Base-by-base conservation (phyloP, 306 rosid genomes). In the Vigna angularis region DNA sequence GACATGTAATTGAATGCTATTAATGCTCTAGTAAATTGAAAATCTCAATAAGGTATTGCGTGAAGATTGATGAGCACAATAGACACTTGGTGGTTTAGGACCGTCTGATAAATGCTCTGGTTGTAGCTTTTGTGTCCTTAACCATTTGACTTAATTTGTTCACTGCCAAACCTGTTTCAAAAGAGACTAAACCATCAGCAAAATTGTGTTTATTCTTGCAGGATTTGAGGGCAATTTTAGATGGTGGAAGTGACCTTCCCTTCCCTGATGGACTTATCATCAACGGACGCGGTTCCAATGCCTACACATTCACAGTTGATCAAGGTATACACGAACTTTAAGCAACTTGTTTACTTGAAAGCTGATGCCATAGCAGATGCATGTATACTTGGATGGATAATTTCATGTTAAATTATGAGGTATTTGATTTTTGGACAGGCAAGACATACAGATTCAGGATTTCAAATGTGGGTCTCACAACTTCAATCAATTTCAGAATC, bases 171-270 rank as follows among this genome's bases (percentile, higher is more conserved):
- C 17, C 4, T 24, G 65, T 12, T 58, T 26, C 38, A 34, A 11
- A 26, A 24, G 36, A 18, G 63, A 24, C 18, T 73, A 9, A 44
- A 63, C 48, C 15, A 52, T 53, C 11, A 9, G 16, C 3, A 38
- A 28, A 28, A 10, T 59, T 73, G 24, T 59, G 10, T 67, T 74
- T 12, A 32, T 32, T 75, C 32, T 66, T 72, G 45, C 78, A 93
- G 98, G 98, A 91, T 84, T 83, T 93, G 87, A 90, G 75, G 82
- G 90, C 91, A 4, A 91, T 87, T 75, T 86, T 93, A 79, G 98
- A 93, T 50, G 66, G 87, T 75, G 98, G 98, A 45, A 82, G 81
- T 58, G 88, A 84, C 78, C 96, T 93, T 85, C 97, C 98, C 16
- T 87, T 87, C 75, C 96, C 97, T 1, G 97, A 93, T 30, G 98